phyloP scores from a whole-genome alignment of 1,284 basidiomycete species.

The Crepidotus sp. region DNA sequence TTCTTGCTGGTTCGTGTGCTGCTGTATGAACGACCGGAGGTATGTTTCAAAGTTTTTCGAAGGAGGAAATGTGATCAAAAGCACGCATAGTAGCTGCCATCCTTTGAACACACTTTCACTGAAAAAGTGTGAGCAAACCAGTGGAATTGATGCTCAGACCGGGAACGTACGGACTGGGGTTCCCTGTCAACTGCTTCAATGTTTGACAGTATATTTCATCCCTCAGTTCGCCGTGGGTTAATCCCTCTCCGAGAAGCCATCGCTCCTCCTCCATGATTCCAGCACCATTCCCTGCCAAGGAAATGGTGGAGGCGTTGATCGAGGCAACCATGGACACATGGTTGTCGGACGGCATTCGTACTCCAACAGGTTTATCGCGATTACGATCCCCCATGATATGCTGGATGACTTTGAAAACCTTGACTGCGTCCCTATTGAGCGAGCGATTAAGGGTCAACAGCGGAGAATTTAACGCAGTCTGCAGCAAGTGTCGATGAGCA shows the following conservation, averaged over 20 bases:
- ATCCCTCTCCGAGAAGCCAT: constrained; percentile 74
- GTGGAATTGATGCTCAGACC: constrained; percentile 3
- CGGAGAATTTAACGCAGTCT: constrained; percentile 62
- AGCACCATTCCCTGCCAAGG: constrained; percentile 32
- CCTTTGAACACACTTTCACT: constrained; percentile 82
- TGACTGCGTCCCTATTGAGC: constrained; percentile 69
- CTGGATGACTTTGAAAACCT: constrained; percentile 82
- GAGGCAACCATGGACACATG: constrained; percentile 30
- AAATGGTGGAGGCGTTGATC: constrained; percentile 49
- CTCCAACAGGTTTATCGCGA: constrained; percentile 46
- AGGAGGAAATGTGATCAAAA: constrained; percentile 81
- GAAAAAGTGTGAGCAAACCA: not conserved
- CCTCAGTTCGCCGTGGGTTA: constrained; percentile 71
- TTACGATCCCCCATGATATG: constrained; percentile 89
- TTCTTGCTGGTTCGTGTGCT: constrained; percentile 55
- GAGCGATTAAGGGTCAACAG: constrained; percentile 61
- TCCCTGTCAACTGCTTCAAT: constrained; percentile 82
- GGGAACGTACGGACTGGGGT: constrained; percentile 59
- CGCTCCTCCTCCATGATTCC: constrained; percentile 74
- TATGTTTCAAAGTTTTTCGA: constrained; percentile 85
- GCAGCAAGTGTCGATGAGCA: constrained; percentile 3
- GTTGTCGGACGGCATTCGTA: constrained; percentile 34
- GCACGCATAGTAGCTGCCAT: constrained; percentile 85
- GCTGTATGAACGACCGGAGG: constrained; percentile 68
- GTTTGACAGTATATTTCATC: constrained; percentile 91